Base-by-base conservation (phyloP, 1,284 basidiomycete genomes). In the Takashimella koratensis region DNA sequence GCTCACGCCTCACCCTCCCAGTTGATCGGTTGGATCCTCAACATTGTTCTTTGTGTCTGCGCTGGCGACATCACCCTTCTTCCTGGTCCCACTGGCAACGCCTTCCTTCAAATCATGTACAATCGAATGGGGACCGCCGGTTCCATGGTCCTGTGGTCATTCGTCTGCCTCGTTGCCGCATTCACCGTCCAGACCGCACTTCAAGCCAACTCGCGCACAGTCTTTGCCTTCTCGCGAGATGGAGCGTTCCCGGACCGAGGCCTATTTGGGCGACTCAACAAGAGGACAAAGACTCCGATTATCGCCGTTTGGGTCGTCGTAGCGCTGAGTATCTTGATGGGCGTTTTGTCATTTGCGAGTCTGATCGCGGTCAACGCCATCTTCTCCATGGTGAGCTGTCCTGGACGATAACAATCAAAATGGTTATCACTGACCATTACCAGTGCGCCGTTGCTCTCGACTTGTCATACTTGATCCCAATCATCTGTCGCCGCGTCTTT, bases 1-100 rank as follows among this genome's bases (percentile, higher is more conserved):
- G n/a, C n/a, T n/a, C n/a, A n/a, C n/a, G n/a, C n/a, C n/a, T n/a
- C n/a, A n/a, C 24, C n/a, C n/a, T n/a, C n/a, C n/a, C n/a, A n/a
- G n/a, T n/a, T n/a, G n/a, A 79, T 87, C 52, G 90, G 90, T 41
- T 92, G 89, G 88, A 64, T 91, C 4, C 79, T 92, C 43, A 91
- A 90, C 71, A 87, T 90, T 63, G 84, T 86, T 6, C 76, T 93
- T 36, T 80, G 93, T n/a, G 79, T 94, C 19, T 90, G 87, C 71
- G 88, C 87, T 4, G 74, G 76, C 26, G 67, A 69, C 21, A 57
- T 73, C 36, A 46, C 59, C 23, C 41, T 50, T 5, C 66, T 76
- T 3, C 74, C 73, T 5, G 88, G 88, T 19, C 80, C 83, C 5
- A 85, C 86, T 41, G 84, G 82, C 2, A 85, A 83, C 23, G 86